Evolutionary conservation across 208 protist genomes (phyloP), one percentile per base, ranked within the genome.

Genomic region (Acanthamoeba healyi): DNA sequence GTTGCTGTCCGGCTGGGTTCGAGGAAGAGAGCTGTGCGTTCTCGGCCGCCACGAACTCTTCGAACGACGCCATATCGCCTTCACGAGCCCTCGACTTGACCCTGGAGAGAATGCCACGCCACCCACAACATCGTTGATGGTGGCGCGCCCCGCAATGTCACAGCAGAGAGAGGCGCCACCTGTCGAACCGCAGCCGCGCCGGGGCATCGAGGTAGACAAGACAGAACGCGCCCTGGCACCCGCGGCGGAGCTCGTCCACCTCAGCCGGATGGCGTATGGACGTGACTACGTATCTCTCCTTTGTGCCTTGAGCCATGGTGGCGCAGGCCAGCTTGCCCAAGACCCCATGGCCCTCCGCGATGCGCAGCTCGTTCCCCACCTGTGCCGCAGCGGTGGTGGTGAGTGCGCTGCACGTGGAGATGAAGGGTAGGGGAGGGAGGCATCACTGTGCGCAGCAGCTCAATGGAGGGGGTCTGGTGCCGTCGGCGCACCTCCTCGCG

Each of bases 331-430:
- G 15, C 36, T 87, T 87, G 14, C 46, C 79, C 12, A 87, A 42
- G 5, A 61, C 79, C 7, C 49, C 79, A 42, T 4, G 7, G 19
- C 79, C 79, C 5, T 87, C 26, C 5, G 42, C 49, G 34, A 61
- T 15, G 79, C 79, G 79, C 29, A 87, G 38, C 79, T 87, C 79
- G 29, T 87, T 87, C 32, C 79, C 79, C n/a, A 87, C 46, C 46
- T 87, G 24, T 7, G 0, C 2, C 4, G 1, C 49, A 34, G 29
- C 29, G 17, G n/a, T n/a, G n/a, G n/a, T 24, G 12, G 15, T 79
- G 67, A 44, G 17, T 17, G 38, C 22, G 24, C 7, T 29, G 29
- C 22, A 19, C 22, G 6, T 6, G 29, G 17, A 24, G 46, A 14
- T 32, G 14, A 40, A 12, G n/a, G 22, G 38, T 17, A n/a, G 67